These are phyloP conservation scores for Hordeum marinum DNA, from an alignment of 176 grass and related monocot genomes.

Conservation along the genomic window DNA sequence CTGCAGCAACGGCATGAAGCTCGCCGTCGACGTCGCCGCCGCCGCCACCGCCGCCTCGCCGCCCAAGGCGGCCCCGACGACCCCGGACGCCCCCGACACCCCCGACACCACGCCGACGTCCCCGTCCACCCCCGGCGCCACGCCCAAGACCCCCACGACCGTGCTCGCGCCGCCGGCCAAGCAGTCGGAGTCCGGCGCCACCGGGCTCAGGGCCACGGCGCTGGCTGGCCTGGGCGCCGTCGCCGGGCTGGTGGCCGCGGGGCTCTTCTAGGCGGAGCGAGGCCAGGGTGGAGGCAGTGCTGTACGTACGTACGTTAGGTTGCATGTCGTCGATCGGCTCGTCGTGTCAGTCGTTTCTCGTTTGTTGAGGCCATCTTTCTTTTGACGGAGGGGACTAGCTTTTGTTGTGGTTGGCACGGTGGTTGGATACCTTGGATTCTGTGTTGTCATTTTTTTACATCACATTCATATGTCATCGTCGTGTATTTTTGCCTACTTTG, in stretches of 20 bases:
- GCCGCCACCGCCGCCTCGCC: slow-evolving; percentile 11
- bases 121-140: slow-evolving; percentile 22
- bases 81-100: slow-evolving; percentile 19
- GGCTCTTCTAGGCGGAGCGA: slow-evolving; percentile 41
- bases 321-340: slow-evolving; percentile 12
- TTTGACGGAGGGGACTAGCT: not conserved
- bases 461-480: not conserved
- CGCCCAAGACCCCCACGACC: slow-evolving; percentile 20
- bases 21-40: slow-evolving; percentile 43
- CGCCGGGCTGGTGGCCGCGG: slow-evolving; percentile 32
- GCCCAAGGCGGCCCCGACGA: not conserved
- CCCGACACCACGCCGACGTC: slow-evolving; percentile 16
- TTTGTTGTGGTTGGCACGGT: slow-evolving; percentile 4
- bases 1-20: slow-evolving; percentile 83
- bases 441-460: not conserved
- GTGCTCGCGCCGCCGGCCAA: slow-evolving; percentile 6
- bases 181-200: slow-evolving; percentile 20
- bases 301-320: not conserved
- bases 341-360: slow-evolving; percentile 2
- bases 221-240: slow-evolving; percentile 8
- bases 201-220: slow-evolving; percentile 26
- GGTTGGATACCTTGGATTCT: not conserved
- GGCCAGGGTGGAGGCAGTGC: slow-evolving; percentile 60
- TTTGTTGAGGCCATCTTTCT: slow-evolving; percentile 20
- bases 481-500: not conserved